Evolutionary conservation across 2,329 filamentous ascomycete genomes (phyloP).

Genomic region (Pezicula radicicola): DNA sequence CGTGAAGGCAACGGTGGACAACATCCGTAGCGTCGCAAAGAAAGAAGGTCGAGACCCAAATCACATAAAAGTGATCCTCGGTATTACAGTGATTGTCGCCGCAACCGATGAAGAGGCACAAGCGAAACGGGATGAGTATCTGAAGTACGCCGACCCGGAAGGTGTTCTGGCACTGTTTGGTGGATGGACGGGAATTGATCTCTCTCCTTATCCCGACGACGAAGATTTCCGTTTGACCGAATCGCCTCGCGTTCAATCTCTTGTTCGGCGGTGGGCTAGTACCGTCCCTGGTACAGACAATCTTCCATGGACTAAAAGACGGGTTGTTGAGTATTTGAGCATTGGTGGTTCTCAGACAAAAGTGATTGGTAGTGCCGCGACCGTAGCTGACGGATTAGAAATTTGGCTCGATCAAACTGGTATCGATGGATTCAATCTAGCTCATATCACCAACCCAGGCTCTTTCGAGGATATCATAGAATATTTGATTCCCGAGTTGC

Average conservation of each 20-base stretch:
- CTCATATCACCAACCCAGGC: slow-evolving; percentile 62
- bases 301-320: slow-evolving; percentile 65
- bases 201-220: slow-evolving; percentile 54
- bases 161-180: slow-evolving; percentile 69
- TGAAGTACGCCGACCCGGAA: slow-evolving; percentile 58
- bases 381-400: slow-evolving; percentile 63
- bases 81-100: slow-evolving; percentile 64
- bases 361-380: slow-evolving; percentile 43
- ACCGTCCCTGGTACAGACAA: slow-evolving; percentile 46
- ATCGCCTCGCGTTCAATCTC: slow-evolving; percentile 50
- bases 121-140: slow-evolving; percentile 59
- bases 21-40: slow-evolving; percentile 55
- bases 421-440: slow-evolving; percentile 73
- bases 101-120: slow-evolving; percentile 63
- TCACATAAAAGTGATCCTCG: slow-evolving; percentile 63
- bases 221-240: slow-evolving; percentile 53
- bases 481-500: slow-evolving; percentile 61
- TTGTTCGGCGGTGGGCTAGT: slow-evolving; percentile 44
- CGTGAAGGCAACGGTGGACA: slow-evolving; percentile 57
- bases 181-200: slow-evolving; percentile 69
- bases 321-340: slow-evolving; percentile 64
- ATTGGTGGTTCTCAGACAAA: slow-evolving; percentile 63
- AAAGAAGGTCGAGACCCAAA: slow-evolving; percentile 52
- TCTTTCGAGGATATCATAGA: slow-evolving; percentile 68
- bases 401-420: slow-evolving; percentile 66